These are phyloP conservation scores for Penicillium taxi DNA, from an alignment of 495 filamentous ascomycete species.

Conservation along the genomic window DNA sequence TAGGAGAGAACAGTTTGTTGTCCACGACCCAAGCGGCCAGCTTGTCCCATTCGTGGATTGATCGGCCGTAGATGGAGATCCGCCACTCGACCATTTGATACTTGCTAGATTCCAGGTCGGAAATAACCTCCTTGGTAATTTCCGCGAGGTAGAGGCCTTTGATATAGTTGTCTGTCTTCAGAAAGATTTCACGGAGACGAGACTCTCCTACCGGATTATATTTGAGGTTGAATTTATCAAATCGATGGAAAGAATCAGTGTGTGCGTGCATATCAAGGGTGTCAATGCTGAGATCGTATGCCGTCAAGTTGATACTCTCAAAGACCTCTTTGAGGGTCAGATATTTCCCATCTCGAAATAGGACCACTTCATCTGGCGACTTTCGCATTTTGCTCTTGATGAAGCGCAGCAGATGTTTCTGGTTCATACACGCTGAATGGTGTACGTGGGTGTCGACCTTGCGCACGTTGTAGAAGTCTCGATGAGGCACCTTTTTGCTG, in stretches of 20 bases:
- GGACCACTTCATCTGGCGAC: slow-evolving; percentile 83
- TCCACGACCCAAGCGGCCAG: slow-evolving; percentile 97
- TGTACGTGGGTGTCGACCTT: slow-evolving; percentile 99
- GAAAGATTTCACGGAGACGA: slow-evolving; percentile 85
- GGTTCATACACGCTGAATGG: slow-evolving; percentile 99
- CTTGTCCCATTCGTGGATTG: slow-evolving; percentile 94
- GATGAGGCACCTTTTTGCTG: slow-evolving; percentile 92
- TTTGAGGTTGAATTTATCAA: slow-evolving; percentile 99
- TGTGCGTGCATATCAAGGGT: slow-evolving; percentile 99
- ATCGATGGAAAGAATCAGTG: slow-evolving; percentile 95
- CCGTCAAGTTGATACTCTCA: slow-evolving; percentile 91
- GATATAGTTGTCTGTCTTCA: slow-evolving; percentile 98
- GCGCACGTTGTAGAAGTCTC: slow-evolving; percentile 97
- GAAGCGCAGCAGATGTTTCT: slow-evolving; percentile 94
- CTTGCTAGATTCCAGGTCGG: slow-evolving; percentile 97
- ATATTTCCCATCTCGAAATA: slow-evolving; percentile 88
- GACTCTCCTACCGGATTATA: slow-evolving; percentile 98
- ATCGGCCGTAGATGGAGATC: slow-evolving; percentile 90
- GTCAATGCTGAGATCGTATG: slow-evolving; percentile 97
- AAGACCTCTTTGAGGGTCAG: slow-evolving; percentile 90
- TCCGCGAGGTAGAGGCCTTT: slow-evolving; percentile 92
- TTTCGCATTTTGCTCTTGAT: slow-evolving; percentile 99
- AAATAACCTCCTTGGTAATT: slow-evolving; percentile 94
- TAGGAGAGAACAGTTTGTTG: slow-evolving; percentile 95
- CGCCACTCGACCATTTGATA: slow-evolving; percentile 99